phyloP scores from a whole-genome alignment of 2,329 filamentous ascomycete genomes.

The Ophiocordyceps polyrhachis-furcata region DNA sequence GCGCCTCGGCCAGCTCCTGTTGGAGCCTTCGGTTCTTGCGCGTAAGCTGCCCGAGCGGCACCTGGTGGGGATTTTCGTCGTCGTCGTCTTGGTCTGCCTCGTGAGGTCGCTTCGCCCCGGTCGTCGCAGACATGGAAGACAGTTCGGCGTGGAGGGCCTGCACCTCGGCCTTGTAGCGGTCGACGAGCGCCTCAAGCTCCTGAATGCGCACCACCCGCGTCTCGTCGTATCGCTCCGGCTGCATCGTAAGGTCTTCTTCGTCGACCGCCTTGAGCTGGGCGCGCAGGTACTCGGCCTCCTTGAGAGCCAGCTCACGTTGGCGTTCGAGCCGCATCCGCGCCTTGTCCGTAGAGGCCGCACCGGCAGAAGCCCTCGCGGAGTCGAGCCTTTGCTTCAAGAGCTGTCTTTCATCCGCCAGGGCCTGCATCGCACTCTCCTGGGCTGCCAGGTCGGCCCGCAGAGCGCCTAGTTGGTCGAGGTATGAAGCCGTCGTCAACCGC shows the following conservation, averaged over 20 bases:
- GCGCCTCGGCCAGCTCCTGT: conserved; percentile 50
- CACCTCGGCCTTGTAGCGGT: conserved; percentile 69
- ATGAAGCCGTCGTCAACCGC: conserved; percentile 56
- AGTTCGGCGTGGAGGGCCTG: conserved; percentile 57
- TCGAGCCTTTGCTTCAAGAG: conserved; percentile 51
- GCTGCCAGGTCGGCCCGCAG: conserved; percentile 62
- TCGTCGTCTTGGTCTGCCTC: conserved; percentile 34
- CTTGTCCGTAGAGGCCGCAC: conserved; percentile 39
- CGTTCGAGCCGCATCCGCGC: conserved; percentile 60
- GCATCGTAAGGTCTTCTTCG: conserved; percentile 71
- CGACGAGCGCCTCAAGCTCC: conserved; percentile 70
- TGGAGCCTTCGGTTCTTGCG: conserved; percentile 79
- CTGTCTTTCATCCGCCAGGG: conserved; percentile 50
- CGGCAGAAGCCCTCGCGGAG: conserved; percentile 37
- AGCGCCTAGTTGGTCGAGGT: conserved; percentile 64
- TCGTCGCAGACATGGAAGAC: conserved; percentile 26
- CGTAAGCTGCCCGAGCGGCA: conserved; percentile 64
- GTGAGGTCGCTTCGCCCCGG: conserved; percentile 45
- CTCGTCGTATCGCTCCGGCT: conserved; percentile 61
- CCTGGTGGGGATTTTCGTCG: conserved; percentile 39
- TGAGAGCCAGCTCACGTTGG: conserved; percentile 62
- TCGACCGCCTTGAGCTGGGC: conserved; percentile 83
- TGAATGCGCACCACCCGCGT: conserved; percentile 55
- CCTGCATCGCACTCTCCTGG: conserved; percentile 56
- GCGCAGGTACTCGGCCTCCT: conserved; percentile 86